phyloP scores from a whole-genome alignment of 2,329 filamentous ascomycete species.

The Pseudonectria foliicola region DNA sequence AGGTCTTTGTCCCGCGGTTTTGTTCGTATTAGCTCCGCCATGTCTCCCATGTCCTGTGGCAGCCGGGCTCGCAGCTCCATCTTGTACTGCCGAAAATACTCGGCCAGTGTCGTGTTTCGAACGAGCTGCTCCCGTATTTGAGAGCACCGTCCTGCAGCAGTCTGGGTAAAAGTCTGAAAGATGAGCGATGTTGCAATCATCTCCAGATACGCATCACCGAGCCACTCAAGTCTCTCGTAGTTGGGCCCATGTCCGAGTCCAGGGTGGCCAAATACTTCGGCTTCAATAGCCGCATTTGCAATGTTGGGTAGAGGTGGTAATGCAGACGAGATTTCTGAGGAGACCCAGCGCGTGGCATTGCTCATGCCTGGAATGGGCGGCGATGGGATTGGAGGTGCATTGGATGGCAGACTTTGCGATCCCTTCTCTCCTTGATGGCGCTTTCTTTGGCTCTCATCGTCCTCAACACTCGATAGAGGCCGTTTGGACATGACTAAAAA shows the following conservation, averaged over 20 bases:
- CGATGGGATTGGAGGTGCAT: constrained; percentile 1
- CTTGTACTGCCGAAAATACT: constrained; percentile 63
- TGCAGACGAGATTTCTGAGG: constrained; percentile 37
- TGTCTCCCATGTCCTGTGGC: constrained; percentile 36
- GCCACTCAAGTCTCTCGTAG: constrained; percentile 82
- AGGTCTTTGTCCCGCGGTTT: constrained; percentile 42
- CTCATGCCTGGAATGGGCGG: constrained; percentile 8
- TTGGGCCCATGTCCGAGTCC: constrained; percentile 32
- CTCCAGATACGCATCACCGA: constrained; percentile 83
- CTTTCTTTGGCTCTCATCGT: constrained; percentile 10
- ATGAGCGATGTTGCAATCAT: constrained; percentile 70
- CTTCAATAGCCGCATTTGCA: constrained; percentile 50
- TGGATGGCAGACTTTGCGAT: not conserved
- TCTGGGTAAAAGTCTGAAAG: constrained; percentile 59
- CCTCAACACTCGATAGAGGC: constrained; percentile 1
- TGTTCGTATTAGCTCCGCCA: constrained; percentile 15
- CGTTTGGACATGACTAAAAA: constrained; percentile 10
- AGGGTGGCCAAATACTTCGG: constrained; percentile 60
- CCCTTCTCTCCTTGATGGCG: constrained; percentile 6
- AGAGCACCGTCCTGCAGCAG: constrained; percentile 61
- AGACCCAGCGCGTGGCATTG: constrained; percentile 37
- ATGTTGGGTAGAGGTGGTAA: constrained; percentile 57
- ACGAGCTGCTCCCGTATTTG: constrained; percentile 73
- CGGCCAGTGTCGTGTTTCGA: constrained; percentile 69
- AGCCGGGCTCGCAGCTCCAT: constrained; percentile 59